phyloP scores from a whole-genome alignment of 139 green algal species.

The Chlamydomonas urium region DNA sequence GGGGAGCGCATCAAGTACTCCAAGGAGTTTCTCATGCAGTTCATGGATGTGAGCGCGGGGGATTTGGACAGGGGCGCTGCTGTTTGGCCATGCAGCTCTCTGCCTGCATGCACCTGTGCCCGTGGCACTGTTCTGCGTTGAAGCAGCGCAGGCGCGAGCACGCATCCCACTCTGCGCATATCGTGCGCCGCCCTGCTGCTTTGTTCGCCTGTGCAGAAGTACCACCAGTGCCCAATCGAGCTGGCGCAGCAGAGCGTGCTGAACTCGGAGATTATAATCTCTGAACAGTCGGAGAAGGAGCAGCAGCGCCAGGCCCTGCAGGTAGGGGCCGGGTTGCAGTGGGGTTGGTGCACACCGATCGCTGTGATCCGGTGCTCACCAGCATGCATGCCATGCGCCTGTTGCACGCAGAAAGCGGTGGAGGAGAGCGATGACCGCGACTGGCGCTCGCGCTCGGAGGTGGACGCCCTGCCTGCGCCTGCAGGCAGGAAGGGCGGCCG shows the following conservation, averaged over 20 bases:
- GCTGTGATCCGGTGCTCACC: neutral
- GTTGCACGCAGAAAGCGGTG: slow-evolving; percentile 30
- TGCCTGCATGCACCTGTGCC: neutral
- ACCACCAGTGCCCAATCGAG: slow-evolving; percentile 54
- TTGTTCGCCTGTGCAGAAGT: slow-evolving; percentile 39
- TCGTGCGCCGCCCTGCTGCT: too few species aligned
- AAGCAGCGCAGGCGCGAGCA: neutral
- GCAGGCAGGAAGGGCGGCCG: neutral
- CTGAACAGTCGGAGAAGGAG: slow-evolving; percentile 55
- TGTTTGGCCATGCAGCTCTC: neutral
- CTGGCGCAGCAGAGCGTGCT: slow-evolving; percentile 52
- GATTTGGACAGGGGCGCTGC: neutral
- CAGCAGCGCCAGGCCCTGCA: slow-evolving; percentile 53
- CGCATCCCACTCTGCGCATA: neutral
- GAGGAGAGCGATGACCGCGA: slow-evolving; percentile 62
- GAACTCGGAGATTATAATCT: slow-evolving; percentile 56
- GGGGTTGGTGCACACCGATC: neutral
- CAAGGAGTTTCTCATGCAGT: slow-evolving; percentile 69
- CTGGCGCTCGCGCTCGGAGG: slow-evolving; percentile 52
- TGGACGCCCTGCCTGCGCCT: neutral
- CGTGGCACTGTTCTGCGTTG: neutral
- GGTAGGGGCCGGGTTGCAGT: slow-evolving; percentile 13
- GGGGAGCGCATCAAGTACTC: slow-evolving; percentile 57
- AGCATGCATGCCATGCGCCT: neutral
- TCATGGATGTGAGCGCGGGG: slow-evolving; percentile 57